Base-by-base conservation (phyloP, 768 basidiomycete species). In the Boletus subparvulus region DNA sequence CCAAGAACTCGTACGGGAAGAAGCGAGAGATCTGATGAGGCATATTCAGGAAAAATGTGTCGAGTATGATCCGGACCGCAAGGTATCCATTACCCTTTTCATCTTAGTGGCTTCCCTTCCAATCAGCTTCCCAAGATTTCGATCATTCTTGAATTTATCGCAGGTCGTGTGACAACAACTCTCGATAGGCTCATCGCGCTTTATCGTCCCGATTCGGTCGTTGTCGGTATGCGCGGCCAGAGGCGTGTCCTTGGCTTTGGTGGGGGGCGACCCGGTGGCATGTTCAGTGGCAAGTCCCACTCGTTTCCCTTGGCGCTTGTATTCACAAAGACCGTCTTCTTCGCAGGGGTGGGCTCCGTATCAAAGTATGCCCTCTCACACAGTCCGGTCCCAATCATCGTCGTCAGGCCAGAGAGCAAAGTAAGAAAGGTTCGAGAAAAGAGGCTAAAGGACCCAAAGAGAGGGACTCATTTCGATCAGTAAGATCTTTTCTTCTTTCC, bases 371-470 rank as follows among this genome's bases (percentile, higher is more conserved):
- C 98, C 0, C 28, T 28, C 28, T 28, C 90, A 17, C 94, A 92
- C 67, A 94, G 93, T 1, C 94, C 96, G 2, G 93, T 99, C 0
- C 96, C 96, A 3, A 91, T 97, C 63, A 94, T 98, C 59, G 96
- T 98, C 50, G 94, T 98, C 40, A 82, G 93, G 4, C 92, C 94
- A 2, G 91, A 93, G 63, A 80, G 90, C 37, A 93, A 95, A 66
- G 86, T 94, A 28, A 83, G 83, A 59, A 95, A 95, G 70, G 84
- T 85, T 0, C 75, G 89, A 44, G 92, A 89, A 65, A 96, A 97
- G 70, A 81, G 94, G 28, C 80, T 88, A 44, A 90, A 88, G 46
- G 87, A 97, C 66, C 94, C 94, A 3, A 97, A 94, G 73, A 80
- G 93, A 19, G 91, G 92, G 5, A 83, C 78, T 41, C 89, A 92